phyloP scores from a whole-genome alignment of 495 filamentous ascomycete species.

The Podospora tetraspora region DNA sequence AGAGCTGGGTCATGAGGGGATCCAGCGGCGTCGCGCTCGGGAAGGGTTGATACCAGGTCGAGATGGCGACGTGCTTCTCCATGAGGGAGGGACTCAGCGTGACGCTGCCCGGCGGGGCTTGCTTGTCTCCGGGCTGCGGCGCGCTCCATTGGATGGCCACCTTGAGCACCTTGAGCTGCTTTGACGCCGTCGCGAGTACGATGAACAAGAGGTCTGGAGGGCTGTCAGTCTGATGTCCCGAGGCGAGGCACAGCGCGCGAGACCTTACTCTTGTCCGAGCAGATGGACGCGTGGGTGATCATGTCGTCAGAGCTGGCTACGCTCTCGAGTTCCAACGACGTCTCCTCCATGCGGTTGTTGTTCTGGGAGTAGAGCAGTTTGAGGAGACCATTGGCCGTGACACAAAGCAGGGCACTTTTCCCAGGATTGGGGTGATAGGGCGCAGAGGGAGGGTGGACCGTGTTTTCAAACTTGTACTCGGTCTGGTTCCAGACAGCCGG shows the following conservation, averaged over 20 bases:
- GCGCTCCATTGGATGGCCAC: constrained; percentile 51
- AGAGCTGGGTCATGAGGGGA: constrained; percentile 55
- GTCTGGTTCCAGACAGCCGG: constrained; percentile 40
- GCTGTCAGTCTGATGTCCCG: neutral
- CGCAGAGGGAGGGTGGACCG: constrained; percentile 52
- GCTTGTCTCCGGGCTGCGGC: constrained; percentile 38
- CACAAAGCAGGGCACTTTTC: constrained; percentile 63
- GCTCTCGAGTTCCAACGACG: constrained; percentile 62
- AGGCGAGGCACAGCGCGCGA: neutral
- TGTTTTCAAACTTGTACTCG: constrained; percentile 43
- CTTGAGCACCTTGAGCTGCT: constrained; percentile 60
- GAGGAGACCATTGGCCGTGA: constrained; percentile 65
- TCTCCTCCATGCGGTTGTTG: constrained; percentile 62
- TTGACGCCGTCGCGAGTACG: constrained; percentile 59
- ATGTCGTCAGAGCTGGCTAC: constrained; percentile 61
- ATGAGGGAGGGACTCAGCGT: constrained; percentile 38
- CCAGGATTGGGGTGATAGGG: constrained; percentile 60
- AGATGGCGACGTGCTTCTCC: constrained; percentile 47
- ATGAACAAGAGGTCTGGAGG: constrained; percentile 53
- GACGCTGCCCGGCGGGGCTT: constrained; percentile 28
- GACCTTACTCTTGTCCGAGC: constrained; percentile 58
- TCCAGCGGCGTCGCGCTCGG: constrained; percentile 41
- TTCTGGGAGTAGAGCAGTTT: constrained; percentile 63
- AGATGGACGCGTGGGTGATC: constrained; percentile 75
- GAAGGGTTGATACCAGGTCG: constrained; percentile 44